phyloP scores from a whole-genome alignment of 1,139 yeast species.

The Protomyces lactucae-debilis region DNA sequence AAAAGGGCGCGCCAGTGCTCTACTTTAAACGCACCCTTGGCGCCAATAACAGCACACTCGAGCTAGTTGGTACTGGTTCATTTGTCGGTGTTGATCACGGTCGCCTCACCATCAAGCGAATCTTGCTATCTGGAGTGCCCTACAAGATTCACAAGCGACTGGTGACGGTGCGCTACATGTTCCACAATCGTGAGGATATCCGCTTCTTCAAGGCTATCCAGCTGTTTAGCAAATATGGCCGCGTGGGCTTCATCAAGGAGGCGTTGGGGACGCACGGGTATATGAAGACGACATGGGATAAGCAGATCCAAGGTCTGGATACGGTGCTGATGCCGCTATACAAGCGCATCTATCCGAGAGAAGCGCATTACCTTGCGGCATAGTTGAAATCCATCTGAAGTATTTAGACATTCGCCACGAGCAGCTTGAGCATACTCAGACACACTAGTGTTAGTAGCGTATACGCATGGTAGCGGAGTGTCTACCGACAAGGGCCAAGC shows the following conservation, averaged over 20 bases:
- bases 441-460: too few relatives aligned
- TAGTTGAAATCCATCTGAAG: neutral
- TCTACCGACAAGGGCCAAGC: neutral
- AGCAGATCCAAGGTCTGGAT: slow-evolving; percentile 85
- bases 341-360: slow-evolving; percentile 60
- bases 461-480: neutral
- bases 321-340: slow-evolving; percentile 89
- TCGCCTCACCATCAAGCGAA: slow-evolving; percentile 80
- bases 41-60: slow-evolving; percentile 46
- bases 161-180: slow-evolving; percentile 94
- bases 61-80: slow-evolving; percentile 83
- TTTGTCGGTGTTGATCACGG: slow-evolving; percentile 81
- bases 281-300: slow-evolving; percentile 93
- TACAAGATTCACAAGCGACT: slow-evolving; percentile 89
- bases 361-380: neutral
- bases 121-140: slow-evolving; percentile 88
- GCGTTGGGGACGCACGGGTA: slow-evolving; percentile 97
- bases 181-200: slow-evolving; percentile 86
- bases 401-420: neutral
- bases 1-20: slow-evolving; percentile 48
- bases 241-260: slow-evolving; percentile 80
- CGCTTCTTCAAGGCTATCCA: slow-evolving; percentile 89
- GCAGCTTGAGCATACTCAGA: neutral
- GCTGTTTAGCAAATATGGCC: slow-evolving; percentile 82
- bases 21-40: slow-evolving; percentile 43